Evolutionary conservation across 192 early-diverging fungal species (phyloP), one percentile per base, ranked within the genome.

Genomic region (Mortierella claussenii): DNA sequence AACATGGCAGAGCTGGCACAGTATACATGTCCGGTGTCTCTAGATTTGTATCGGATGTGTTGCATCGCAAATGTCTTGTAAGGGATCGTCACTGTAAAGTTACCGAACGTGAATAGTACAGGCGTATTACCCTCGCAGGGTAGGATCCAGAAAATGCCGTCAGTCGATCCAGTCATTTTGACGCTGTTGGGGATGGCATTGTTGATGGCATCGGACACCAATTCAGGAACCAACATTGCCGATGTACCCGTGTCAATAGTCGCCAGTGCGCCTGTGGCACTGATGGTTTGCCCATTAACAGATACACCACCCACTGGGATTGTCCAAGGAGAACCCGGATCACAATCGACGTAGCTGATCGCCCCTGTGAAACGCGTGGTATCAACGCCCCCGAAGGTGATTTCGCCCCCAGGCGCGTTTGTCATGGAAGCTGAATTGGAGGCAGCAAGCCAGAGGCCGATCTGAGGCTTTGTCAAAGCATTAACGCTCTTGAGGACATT

Each of bases 241-340:
- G 86, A 82, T 23, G 88, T 87, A 11, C 88, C 88, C 7, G 86
- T 87, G 55, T 89, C 88, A 12, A 88, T 81, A n/a, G 83, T 81
- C 13, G 82, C 64, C 17, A 49, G 26, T 1, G 47, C 40, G 15
- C 44, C 32, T 13, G 54, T 28, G 28, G 46, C 44, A 24, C 42
- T 36, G 11, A 60, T 31, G 20, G 31, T 42, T 24, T 58, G 31
- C 18, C 69, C 65, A 42, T 71, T 73, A 15, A 65, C 49, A 2
- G 28, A 62, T 32, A 76, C 10, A 2, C 73, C 26, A 12, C 17
- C 46, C 13, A 76, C 42, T 34, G 73, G 73, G 17, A 76, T 66
- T 60, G 73, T 76, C 73, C 73, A 76, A 24, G 73, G 65, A 10
- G 46, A 40, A 3, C 40, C 32, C 3, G 40, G 20, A 10, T 55